phyloP scores from a whole-genome alignment of 2,329 filamentous ascomycete species.

The Emmonsia crescens region DNA sequence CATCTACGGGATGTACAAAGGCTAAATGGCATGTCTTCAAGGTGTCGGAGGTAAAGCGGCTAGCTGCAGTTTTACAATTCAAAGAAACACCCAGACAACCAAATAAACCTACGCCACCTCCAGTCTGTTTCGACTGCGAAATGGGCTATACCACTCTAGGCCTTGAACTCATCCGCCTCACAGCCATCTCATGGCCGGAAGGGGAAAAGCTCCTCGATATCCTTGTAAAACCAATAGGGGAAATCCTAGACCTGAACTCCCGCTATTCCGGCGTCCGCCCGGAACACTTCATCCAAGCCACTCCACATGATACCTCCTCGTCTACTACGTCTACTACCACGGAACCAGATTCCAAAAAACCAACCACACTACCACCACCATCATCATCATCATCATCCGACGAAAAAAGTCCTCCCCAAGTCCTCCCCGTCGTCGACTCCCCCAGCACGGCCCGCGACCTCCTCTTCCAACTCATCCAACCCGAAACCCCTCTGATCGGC shows the following conservation, averaged over 20 bases:
- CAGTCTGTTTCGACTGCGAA: constrained; percentile 85
- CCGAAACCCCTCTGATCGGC: constrained; percentile 73
- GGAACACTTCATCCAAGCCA: constrained; percentile 62
- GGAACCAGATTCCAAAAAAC: constrained; percentile 8
- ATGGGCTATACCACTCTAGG: constrained; percentile 92
- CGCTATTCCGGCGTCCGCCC: constrained; percentile 79
- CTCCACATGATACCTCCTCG: constrained; percentile 39
- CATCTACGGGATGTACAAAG: constrained; percentile 62
- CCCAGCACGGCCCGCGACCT: constrained; percentile 64
- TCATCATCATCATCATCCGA: constrained; percentile 21
- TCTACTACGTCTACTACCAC: constrained; percentile 9
- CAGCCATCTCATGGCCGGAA: constrained; percentile 75
- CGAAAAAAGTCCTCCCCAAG: constrained; percentile 33
- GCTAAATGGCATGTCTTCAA: constrained; percentile 77
- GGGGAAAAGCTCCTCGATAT: constrained; percentile 69
- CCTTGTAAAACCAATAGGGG: constrained; percentile 71
- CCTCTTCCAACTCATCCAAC: constrained; percentile 63
- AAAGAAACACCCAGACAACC: constrained; percentile 53
- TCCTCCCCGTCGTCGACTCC: constrained; percentile 64
- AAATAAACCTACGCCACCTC: constrained; percentile 22
- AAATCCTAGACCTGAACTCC: constrained; percentile 82
- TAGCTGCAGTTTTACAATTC: constrained; percentile 73
- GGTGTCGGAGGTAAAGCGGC: constrained; percentile 59
- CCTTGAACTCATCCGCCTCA: constrained; percentile 80
- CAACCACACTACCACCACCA: constrained; percentile 12